Percentiles rank a stretch among this genome's conserved stretches.
Evolutionary conservation across 2,329 filamentous ascomycete genomes (phyloP).

Genomic region (Calonectria fujianensis): DNA sequence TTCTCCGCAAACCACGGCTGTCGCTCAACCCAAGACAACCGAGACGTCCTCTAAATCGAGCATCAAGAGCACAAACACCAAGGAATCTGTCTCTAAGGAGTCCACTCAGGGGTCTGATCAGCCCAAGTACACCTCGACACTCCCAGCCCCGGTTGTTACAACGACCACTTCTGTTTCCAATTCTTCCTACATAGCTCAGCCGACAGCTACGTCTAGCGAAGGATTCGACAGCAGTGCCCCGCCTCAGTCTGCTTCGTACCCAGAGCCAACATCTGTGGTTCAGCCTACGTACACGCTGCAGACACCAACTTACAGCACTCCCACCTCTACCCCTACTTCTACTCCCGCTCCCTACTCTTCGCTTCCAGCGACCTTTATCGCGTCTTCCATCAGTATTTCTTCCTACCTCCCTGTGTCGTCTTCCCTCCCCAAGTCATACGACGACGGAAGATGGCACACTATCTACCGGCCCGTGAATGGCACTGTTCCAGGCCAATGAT

Average conservation of each 20-base stretch:
- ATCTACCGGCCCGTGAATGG: constrained; percentile 67
- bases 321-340: constrained; percentile 45
- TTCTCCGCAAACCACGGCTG: constrained; percentile 10
- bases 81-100: neutral
- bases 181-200: neutral
- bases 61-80: neutral
- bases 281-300: constrained; percentile 13
- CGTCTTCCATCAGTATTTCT: constrained; percentile 23
- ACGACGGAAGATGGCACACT: constrained; percentile 68
- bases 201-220: neutral
- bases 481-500: constrained; percentile 52
- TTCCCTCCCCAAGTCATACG: constrained; percentile 57
- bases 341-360: constrained; percentile 45
- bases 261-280: neutral
- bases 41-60: constrained; percentile 4
- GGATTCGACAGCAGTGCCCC: neutral
- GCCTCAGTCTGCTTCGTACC: neutral
- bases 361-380: constrained; percentile 39
- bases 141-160: neutral
- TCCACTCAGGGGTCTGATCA: constrained; percentile 19
- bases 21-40: constrained; percentile 24
- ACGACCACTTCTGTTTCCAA: neutral
- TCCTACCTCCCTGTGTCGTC: constrained; percentile 35
- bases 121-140: neutral
- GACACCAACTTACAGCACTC: neutral